phyloP scores from a whole-genome alignment of 2,329 filamentous ascomycete genomes.

The Botryosphaeria dothidea region DNA sequence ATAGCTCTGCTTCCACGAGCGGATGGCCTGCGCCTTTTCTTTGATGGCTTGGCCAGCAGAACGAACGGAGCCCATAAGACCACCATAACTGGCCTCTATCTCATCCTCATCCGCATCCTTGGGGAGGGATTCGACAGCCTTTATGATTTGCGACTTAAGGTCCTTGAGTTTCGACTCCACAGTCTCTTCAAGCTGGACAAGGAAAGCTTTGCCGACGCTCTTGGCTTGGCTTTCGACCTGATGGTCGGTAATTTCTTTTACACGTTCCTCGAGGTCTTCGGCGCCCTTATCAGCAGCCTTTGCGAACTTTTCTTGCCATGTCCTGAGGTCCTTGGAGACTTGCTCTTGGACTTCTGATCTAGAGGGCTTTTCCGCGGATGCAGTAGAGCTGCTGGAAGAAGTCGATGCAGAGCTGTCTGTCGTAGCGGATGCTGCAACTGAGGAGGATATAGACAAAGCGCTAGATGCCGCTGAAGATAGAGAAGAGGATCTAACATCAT shows the following conservation, averaged over 20 bases:
- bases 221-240: conserved; percentile 68
- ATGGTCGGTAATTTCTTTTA: conserved; percentile 71
- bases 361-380: conserved; percentile 26
- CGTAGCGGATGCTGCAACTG: conserved; percentile 29
- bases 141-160: conserved; percentile 68
- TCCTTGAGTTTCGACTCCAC: conserved; percentile 63
- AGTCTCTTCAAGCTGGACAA: conserved; percentile 68
- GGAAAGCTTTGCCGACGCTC: conserved; percentile 64
- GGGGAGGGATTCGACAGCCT: conserved; percentile 56
- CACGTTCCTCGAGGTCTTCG: conserved; percentile 64
- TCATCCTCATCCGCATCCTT: conserved; percentile 57
- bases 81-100: conserved; percentile 53
- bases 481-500: conserved; percentile 24
- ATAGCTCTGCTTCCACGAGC: conserved; percentile 73
- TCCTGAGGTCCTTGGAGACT: conserved; percentile 75
- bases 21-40: conserved; percentile 72
- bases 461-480: conserved; percentile 24
- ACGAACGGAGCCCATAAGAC: conserved; percentile 60
- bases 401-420: conserved; percentile 24
- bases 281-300: conserved; percentile 81
- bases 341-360: conserved; percentile 57
- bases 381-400: conserved; percentile 28
- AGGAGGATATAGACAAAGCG: not conserved
- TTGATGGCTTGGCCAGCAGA: conserved; percentile 72
- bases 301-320: conserved; percentile 87